Conservation (phyloP, 2,329 filamentous ascomycete genomes). For the Colletotrichum filicis region DNA sequence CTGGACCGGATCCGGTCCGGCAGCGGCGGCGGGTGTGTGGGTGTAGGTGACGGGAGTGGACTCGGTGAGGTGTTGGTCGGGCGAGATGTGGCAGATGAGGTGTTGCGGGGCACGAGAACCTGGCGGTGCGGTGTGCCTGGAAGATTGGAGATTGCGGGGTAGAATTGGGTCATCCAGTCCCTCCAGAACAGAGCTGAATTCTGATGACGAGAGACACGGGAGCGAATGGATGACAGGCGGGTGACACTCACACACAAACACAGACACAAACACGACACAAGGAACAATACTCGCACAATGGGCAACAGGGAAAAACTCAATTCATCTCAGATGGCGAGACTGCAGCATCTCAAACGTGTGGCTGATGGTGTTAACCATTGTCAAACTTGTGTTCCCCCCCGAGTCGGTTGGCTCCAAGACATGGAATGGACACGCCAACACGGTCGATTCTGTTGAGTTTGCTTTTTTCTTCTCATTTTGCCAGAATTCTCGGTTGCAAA, state of each 20-base stretch:
- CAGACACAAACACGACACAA: not conserved
- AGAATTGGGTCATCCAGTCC: not conserved
- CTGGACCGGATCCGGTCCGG: not conserved
- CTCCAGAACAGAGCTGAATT: not conserved
- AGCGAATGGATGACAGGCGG: not conserved
- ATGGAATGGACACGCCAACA: not conserved
- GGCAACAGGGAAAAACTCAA: not conserved
- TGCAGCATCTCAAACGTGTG: conserved; percentile 6
- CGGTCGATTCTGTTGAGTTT: not conserved
- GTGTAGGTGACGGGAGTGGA: not conserved
- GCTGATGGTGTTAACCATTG: not conserved
- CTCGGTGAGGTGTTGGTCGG: not conserved
- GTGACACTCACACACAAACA: not conserved
- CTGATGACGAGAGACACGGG: not conserved
- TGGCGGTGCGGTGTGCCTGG: not conserved
- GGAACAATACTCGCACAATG: not conserved
- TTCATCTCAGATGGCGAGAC: not conserved
- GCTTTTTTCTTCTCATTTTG: not conserved
- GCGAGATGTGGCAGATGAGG: not conserved
- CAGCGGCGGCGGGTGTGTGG: not conserved
- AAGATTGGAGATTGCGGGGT: not conserved
- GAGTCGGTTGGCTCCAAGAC: not conserved
- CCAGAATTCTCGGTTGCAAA: not conserved
- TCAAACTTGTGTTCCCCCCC: not conserved
- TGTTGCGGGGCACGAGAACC: not conserved